Base-by-base conservation (phyloP, 2,329 filamentous ascomycete species). In the Trichoderma simmonsii region DNA sequence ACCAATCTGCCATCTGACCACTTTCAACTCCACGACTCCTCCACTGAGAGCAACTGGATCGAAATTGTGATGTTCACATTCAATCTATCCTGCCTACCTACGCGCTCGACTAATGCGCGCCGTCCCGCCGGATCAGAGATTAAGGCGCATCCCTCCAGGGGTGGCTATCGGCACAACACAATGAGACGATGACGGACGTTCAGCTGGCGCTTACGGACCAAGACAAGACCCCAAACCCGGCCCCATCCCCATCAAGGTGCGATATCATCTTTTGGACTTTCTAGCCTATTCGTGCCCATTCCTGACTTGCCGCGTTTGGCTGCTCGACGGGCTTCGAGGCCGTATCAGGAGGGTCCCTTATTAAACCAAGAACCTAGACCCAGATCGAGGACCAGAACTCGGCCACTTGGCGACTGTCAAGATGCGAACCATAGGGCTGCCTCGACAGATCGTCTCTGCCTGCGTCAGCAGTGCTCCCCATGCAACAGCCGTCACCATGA, bases 401-500 rank as follows among this genome's bases (percentile, higher is more conserved):
- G 62, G 28, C 71, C 71, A 67, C 59, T 71, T 62, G 64, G n/a
- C 64, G 9, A 15, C 34, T 28, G 54, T 64, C 68, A 67, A 71
- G 61, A 62, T 71, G 72, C 68, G 62, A 70, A 63, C 65, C 68
- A 70, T 73, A 74, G 68, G 73, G 73, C 73, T 74, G 73, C 72
- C 72, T 73, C 69, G 43, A 51, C 51, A 59, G 63, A 73, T 72
- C 65, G 56, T 74, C 73, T 76, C 73, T 75, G 76, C 74, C 76
- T 77, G 73, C 74, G 71, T 74, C 74, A 76, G 75, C 74, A 75
- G 76, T 73, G 76, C 73, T 75, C 74, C 75, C 77, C 78, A 75
- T 77, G 76, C 64, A 76, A 79, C 75, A 78, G 69, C 70, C 78
- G 76, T 72, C 78, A 70, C 73, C 80, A 81, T 76, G 76, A 77